A percentile compares a stretch with the other conserved stretches of the same genome.
Evolutionary conservation across 768 basidiomycete species (phyloP).

Genomic region (Lentinula raphanica): DNA sequence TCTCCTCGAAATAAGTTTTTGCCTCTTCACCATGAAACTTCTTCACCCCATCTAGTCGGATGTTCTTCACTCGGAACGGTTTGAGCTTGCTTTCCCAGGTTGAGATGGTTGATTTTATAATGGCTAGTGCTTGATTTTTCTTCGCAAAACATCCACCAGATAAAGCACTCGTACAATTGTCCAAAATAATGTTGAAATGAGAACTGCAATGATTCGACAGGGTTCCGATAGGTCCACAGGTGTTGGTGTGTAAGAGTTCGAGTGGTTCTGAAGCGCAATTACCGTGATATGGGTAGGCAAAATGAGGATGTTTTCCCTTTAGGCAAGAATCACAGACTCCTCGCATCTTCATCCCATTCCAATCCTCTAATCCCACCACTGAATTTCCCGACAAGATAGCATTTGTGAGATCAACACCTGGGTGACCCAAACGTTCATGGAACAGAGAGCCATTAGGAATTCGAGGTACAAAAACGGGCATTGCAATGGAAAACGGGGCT

Average conservation of each 20-base stretch:
- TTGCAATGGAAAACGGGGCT: not conserved
- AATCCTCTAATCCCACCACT: not conserved
- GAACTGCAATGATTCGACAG: no score
- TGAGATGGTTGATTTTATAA: no score
- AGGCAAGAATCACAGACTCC: not conserved
- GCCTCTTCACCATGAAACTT: not conserved
- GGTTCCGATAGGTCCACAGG: no score
- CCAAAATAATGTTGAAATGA: no score
- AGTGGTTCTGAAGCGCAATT: not conserved
- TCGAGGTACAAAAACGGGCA: not conserved
- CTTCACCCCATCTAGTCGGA: not conserved
- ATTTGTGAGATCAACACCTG: not conserved
- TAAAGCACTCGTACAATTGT: no score
- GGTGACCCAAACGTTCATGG: not conserved
- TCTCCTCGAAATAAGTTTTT: not conserved
- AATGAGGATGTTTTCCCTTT: not conserved
- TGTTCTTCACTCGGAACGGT: not conserved
- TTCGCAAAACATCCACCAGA: no score
- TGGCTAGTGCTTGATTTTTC: no score
- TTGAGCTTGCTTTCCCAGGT: no score
- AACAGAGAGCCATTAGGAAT: not conserved
- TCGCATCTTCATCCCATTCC: not conserved
- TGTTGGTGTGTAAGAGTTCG: not conserved
- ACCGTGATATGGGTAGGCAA: not conserved
- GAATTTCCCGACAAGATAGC: not conserved